Percentiles rank a stretch among this genome's conserved stretches.
Evolutionary conservation across 2,329 filamentous ascomycete genomes (phyloP).

Genomic region (Fusarium euwallaceae): DNA sequence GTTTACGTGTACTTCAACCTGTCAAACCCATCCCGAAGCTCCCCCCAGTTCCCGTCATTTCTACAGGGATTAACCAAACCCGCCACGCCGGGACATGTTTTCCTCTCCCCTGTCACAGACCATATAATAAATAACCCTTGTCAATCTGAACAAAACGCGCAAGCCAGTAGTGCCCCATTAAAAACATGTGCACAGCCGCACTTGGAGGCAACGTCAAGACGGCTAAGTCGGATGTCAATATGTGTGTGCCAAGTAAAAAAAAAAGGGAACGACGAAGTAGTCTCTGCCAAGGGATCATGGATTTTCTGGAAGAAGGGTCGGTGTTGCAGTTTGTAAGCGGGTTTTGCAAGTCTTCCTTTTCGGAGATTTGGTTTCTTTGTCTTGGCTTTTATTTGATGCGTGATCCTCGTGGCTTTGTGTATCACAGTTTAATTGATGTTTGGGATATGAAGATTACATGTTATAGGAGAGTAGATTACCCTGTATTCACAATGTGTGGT

Average conservation of each 20-base stretch:
- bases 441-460: not conserved
- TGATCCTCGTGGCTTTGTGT: not conserved
- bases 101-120: not conserved
- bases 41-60: not conserved
- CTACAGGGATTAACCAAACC: not conserved
- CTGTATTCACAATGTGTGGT: not conserved
- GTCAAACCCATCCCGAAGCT: not conserved
- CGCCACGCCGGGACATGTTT: not conserved
- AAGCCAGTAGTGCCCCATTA: not conserved
- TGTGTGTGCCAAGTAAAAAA: not conserved
- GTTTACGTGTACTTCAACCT: not conserved
- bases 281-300: not conserved
- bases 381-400: not conserved
- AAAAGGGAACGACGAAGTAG: too few species aligned
- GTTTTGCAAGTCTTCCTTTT: not conserved
- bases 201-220: conserved; percentile 3
- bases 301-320: not conserved
- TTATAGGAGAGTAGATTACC: not conserved
- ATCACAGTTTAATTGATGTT: not conserved
- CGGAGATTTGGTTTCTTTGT: not conserved
- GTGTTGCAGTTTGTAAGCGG: not conserved
- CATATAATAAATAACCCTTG: not conserved
- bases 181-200: not conserved
- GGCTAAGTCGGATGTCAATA: conserved; percentile 5
- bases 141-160: conserved; percentile 3